Conservation (phyloP, 257 asterid species). For the Nyctanthes arbortristis region DNA sequence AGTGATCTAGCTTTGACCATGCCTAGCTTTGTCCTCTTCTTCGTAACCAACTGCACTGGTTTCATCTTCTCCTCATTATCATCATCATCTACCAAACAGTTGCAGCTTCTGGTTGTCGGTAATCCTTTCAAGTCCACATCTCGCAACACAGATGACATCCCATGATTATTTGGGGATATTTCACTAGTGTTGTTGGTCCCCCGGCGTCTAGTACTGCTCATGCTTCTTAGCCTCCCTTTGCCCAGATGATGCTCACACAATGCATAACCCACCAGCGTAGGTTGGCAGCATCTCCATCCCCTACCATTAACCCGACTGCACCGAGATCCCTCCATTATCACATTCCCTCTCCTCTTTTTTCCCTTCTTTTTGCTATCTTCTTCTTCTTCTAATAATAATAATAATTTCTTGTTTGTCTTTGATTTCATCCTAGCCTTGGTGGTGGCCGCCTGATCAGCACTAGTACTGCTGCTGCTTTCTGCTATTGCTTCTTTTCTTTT, state of each 20-base stretch:
- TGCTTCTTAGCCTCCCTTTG: conserved; percentile 61
- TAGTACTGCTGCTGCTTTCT: conserved; percentile 13
- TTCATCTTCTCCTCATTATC: conserved; percentile 14
- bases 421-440: conserved; percentile 44
- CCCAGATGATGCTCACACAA: conserved; percentile 81
- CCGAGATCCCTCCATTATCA: conserved; percentile 67
- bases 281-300: conserved; percentile 83
- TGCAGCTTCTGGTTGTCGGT: no score
- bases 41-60: conserved; percentile 11
- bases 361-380: conserved; percentile 31
- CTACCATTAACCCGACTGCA: conserved; percentile 86
- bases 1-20: conserved; percentile 71
- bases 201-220: conserved; percentile 16
- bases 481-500: conserved; percentile 48
- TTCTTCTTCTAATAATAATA: conserved; percentile 15
- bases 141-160: neutral
- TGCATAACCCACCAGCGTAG: conserved; percentile 71
- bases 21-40: conserved; percentile 56
- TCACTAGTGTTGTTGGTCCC: no score
- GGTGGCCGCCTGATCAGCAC: no score
- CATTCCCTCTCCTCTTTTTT: conserved; percentile 57
- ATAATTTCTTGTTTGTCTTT: conserved; percentile 60
- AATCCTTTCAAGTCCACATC: conserved; percentile 10
- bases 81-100: neutral
- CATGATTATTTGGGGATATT: no score